Conservation (phyloP, 345 rosid genomes). For the Anastatica hierochuntica region DNA sequence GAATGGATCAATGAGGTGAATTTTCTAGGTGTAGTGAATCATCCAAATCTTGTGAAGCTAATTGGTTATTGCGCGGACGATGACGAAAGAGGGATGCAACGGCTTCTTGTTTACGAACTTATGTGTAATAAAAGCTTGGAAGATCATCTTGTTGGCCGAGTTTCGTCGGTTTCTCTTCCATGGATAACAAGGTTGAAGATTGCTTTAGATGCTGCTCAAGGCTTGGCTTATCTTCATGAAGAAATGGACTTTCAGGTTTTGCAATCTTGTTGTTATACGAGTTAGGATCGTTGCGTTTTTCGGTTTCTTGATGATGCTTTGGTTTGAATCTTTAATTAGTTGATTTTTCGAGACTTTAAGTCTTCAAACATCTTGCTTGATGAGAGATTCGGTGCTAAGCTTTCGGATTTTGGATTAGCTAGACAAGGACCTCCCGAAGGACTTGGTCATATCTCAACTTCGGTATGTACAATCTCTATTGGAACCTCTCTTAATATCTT, state of each 20-base stretch:
- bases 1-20: constrained; percentile 97
- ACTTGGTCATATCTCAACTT: constrained; percentile 72
- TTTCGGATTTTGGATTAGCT: constrained; percentile 94
- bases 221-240: constrained; percentile 91
- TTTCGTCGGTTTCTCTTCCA: constrained; percentile 36
- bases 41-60: constrained; percentile 85
- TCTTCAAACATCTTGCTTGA: constrained; percentile 82
- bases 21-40: constrained; percentile 82
- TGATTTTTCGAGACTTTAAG: constrained; percentile 88
- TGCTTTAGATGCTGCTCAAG: constrained; percentile 87
- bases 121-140: constrained; percentile 88
- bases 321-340: constrained; percentile 28
- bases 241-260: constrained; percentile 92
- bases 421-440: constrained; percentile 92
- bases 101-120: constrained; percentile 81
- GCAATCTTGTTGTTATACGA: too few relatives aligned
- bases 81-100: constrained; percentile 86
- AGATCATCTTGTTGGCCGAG: constrained; percentile 60
- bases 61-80: constrained; percentile 94
- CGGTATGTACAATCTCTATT: constrained; percentile 41
- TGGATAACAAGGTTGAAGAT: constrained; percentile 72
- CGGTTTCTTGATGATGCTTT: background rate
- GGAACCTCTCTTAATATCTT: background rate
- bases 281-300: background rate
- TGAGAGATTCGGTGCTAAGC: constrained; percentile 76